Evolutionary conservation across 164 flowering plant species (phyloP).

Genomic region (Stephania japonica): DNA sequence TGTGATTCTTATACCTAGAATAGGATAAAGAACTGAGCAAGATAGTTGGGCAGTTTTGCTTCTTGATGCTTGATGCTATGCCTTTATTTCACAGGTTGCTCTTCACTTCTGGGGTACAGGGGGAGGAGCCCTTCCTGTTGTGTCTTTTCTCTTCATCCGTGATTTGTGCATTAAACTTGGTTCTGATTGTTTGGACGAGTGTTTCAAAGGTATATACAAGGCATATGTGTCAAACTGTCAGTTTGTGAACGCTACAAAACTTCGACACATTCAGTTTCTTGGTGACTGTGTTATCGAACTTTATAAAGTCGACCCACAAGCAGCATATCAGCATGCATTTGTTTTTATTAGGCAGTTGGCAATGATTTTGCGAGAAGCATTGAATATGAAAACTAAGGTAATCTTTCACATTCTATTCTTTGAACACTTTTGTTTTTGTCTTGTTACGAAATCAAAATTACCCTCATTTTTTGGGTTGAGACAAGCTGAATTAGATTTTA

Average conservation of each 20-base stretch:
- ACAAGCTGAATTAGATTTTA: background rate
- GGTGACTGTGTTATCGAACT: conserved; percentile 75
- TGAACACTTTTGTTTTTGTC: background rate
- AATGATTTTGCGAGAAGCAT: conserved; percentile 74
- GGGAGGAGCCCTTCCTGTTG: conserved; percentile 80
- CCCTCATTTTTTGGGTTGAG: background rate
- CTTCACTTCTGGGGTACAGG: conserved; percentile 98
- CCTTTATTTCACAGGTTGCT: conserved; percentile 48
- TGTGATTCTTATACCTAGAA: background rate
- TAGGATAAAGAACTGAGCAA: background rate
- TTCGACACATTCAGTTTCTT: conserved; percentile 82
- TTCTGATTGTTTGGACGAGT: conserved; percentile 73
- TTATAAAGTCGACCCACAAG: conserved; percentile 59
- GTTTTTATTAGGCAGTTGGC: conserved; percentile 80
- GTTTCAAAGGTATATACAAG: conserved; percentile 88
- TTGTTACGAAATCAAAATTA: background rate
- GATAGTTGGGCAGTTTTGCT: background rate
- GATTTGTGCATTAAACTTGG: conserved; percentile 82
- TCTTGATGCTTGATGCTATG: conserved; percentile 1
- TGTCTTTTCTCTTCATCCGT: conserved; percentile 72
- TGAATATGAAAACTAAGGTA: conserved; percentile 67
- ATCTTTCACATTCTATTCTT: background rate
- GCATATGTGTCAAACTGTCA: conserved; percentile 81
- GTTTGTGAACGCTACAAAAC: conserved; percentile 62
- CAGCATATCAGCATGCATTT: conserved; percentile 93